A percentile compares a stretch with the other conserved stretches of the same genome.
These are phyloP conservation scores for Keqinozyma sinolaborantium DNA, from an alignment of 1,139 yeast genomes.

Conservation along the genomic window DNA sequence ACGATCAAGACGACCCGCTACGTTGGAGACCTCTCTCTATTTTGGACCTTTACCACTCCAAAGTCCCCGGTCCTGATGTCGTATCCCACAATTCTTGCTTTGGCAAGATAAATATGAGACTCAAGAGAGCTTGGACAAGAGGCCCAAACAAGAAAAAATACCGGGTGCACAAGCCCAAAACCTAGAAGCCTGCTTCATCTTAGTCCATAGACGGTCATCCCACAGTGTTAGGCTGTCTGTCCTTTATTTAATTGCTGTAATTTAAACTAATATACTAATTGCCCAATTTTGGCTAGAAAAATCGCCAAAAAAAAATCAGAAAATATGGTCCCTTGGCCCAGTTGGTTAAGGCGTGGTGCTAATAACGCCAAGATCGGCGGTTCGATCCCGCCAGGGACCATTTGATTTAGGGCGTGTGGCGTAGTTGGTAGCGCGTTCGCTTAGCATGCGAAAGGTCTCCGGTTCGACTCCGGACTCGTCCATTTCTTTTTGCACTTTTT, in stretches of 20 bases:
- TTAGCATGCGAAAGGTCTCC: conserved; percentile 89
- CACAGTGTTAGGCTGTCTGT: no score
- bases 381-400: conserved; percentile 1
- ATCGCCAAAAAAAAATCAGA: not conserved
- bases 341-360: conserved; percentile 92
- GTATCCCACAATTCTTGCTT: conserved; percentile 32
- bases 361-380: conserved; percentile 43
- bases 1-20: conserved; percentile 18
- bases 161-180: no score
- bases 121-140: conserved; percentile 28
- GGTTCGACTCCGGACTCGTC: conserved; percentile 92
- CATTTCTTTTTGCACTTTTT: conserved; percentile 22
- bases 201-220: no score
- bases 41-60: conserved; percentile 33
- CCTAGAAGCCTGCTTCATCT: no score
- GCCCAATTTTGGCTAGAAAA: no score
- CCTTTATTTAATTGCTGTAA: no score
- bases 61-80: conserved; percentile 16
- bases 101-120: conserved; percentile 38
- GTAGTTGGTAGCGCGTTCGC: conserved; percentile 93
- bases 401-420: conserved; percentile 69
- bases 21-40: conserved; percentile 36
- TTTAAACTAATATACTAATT: no score
- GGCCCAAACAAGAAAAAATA: conserved; percentile 13
- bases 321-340: conserved; percentile 73